phyloP scores from a whole-genome alignment of 139 green algal species.

The Chlorella sp. region DNA sequence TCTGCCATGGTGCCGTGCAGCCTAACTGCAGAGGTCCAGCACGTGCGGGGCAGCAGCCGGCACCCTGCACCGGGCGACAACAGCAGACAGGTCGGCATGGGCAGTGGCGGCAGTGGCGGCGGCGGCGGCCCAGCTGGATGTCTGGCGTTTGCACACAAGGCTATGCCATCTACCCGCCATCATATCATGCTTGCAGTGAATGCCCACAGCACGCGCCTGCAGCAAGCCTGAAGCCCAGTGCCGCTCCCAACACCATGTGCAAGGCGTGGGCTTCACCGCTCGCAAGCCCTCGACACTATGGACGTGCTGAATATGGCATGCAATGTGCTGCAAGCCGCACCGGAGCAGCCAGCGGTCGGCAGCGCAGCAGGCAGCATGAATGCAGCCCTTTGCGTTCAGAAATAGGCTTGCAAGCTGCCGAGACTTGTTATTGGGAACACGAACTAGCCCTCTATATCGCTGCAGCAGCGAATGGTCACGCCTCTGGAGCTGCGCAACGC shows the following conservation, averaged over 20 bases:
- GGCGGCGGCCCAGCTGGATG: not conserved
- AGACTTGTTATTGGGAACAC: not conserved
- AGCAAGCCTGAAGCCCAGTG: too few relatives aligned
- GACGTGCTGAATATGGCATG: too few relatives aligned
- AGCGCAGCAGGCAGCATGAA: not conserved
- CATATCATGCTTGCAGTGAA: too few relatives aligned
- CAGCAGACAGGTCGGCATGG: not conserved
- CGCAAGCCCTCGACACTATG: too few relatives aligned
- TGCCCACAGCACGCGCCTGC: too few relatives aligned
- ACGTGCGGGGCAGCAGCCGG: not conserved
- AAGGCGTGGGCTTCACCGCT: too few relatives aligned
- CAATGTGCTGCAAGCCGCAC: not conserved
- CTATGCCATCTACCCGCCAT: not conserved
- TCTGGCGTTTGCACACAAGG: not conserved
- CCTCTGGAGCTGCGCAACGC: conserved; percentile 48
- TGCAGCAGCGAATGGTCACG: conserved; percentile 29
- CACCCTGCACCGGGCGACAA: not conserved
- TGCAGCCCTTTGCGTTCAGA: not conserved
- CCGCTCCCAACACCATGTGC: too few relatives aligned
- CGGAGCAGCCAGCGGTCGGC: not conserved
- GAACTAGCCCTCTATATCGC: too few relatives aligned
- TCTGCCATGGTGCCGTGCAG: not conserved
- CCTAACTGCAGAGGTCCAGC: not conserved
- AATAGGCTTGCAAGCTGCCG: not conserved
- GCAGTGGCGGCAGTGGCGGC: not conserved